Evolutionary conservation across 2,329 filamentous ascomycete genomes (phyloP).

Genomic region (Karstenula rhodostoma): DNA sequence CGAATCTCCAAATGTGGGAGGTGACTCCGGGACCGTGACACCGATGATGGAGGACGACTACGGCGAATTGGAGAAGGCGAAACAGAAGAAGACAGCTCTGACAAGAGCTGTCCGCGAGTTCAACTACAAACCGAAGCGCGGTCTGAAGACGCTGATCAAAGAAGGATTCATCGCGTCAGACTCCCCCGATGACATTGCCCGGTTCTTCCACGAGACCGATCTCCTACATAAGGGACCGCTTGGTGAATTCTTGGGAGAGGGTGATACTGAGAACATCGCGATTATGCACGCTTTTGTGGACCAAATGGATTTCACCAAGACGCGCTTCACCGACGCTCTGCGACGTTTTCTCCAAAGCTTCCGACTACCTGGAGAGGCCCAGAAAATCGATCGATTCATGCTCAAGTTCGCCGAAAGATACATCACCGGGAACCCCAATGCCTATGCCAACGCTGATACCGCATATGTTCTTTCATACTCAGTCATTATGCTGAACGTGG

Average conservation of each 20-base stretch:
- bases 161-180: conserved; percentile 88
- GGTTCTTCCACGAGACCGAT: conserved; percentile 82
- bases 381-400: conserved; percentile 99
- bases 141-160: conserved; percentile 81
- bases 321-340: conserved; percentile 90
- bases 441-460: conserved; percentile 97
- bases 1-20: conserved; percentile 67
- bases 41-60: conserved; percentile 81
- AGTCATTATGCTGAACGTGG: conserved; percentile 95
- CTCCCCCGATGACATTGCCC: conserved; percentile 80
- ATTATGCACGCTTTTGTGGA: conserved; percentile 99
- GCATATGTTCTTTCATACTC: conserved; percentile 96
- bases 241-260: conserved; percentile 93
- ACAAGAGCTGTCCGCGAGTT: conserved; percentile 89
- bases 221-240: conserved; percentile 89
- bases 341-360: conserved; percentile 94
- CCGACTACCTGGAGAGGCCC: conserved; percentile 91
- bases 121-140: conserved; percentile 97
- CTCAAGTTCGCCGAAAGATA: conserved; percentile 98
- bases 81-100: conserved; percentile 90
- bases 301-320: conserved; percentile 89
- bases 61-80: conserved; percentile 91
- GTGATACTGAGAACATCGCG: conserved; percentile 89
- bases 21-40: conserved; percentile 53
- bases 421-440: conserved; percentile 92